Percentiles rank a stretch among this genome's conserved stretches.
Conservation (phyloP, 75 land plant species). For the Sequoia sempervirens region DNA sequence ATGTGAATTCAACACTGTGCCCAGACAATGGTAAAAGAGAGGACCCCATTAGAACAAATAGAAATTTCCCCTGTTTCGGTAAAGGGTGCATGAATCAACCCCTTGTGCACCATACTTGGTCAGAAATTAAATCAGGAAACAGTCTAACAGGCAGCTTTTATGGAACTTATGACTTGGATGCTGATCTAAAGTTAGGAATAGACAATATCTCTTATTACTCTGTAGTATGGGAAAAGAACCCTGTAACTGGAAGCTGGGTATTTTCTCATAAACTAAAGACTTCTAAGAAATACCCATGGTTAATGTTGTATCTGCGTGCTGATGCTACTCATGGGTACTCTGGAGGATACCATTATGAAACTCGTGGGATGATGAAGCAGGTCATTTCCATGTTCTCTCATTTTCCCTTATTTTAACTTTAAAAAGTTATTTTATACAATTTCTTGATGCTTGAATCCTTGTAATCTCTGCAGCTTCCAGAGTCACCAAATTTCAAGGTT, state of each 20-base stretch:
- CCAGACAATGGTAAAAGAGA: conserved; percentile 34
- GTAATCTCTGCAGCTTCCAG: conserved; percentile 25
- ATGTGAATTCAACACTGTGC: conserved; percentile 46
- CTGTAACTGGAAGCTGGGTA: conserved; percentile 51
- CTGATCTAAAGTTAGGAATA: conserved; percentile 13
- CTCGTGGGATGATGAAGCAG: conserved; percentile 82
- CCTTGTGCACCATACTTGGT: conserved; percentile 30
- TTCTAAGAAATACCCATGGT: conserved; percentile 59
- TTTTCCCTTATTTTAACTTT: neutral
- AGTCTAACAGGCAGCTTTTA: conserved; percentile 47
- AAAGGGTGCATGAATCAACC: conserved; percentile 80
- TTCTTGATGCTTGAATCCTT: neutral
- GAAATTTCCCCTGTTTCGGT: conserved; percentile 56
- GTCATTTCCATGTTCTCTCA: conserved; percentile 12
- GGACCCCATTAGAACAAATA: conserved; percentile 8
- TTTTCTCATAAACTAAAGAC: conserved; percentile 62
- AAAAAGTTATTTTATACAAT: neutral
- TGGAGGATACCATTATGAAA: conserved; percentile 88
- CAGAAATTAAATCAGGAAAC: conserved; percentile 17
- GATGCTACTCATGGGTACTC: conserved; percentile 85
- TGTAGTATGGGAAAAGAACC: conserved; percentile 57
- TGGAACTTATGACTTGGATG: conserved; percentile 67
- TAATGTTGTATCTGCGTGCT: conserved; percentile 92
- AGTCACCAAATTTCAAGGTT: conserved; percentile 46
- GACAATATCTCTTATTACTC: conserved; percentile 39